Evolutionary conservation across 441 rosid genomes (phyloP), one percentile per base, ranked within the genome.

Genomic region (Geranium incanum): DNA sequence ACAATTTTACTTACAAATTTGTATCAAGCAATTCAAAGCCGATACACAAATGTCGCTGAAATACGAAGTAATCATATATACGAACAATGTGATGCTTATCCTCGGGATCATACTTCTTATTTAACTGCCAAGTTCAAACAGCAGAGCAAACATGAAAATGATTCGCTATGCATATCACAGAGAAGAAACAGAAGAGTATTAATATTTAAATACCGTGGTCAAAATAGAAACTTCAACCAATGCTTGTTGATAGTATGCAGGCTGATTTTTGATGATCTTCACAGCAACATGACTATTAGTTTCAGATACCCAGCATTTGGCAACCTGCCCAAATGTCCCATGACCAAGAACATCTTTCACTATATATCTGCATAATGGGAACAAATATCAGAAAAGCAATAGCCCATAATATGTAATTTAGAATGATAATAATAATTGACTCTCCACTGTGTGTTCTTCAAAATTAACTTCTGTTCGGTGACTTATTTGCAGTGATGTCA

Each of bases 311-410:
- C 88, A 91, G 85, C 99, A 96, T 82, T 93, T 96, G 59, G 96
- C 98, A 87, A 96, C 99, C 83, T 96, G 99, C 67, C 99, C 99
- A 78, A 96, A 96, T 71, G 98, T 96, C 74, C 99, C 99, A 77
- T 96, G 99, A 78, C 99, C 99, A 78, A 96, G 99, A 75, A 93
- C 90, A 82, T 96, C 99, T 85, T 93, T 93, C 86, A 96, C 97
- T 70, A 93, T 75, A 81, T 96, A 93, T 82, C 99, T 96, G 87
- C 77, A 81, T 73, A 38, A 52, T 19, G n/a, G 15, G 23, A 63
- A 19, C 21, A 62, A 69, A 15, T 4, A 68, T 21, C 37, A 16
- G 39, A 66, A 67, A 1, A 33, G 60, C 36, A 72, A 66, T 23
- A 62, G 36, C 9, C 28, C 66, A 63, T 63, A 63, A 63, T 63